phyloP scores from a whole-genome alignment of 345 rosid species.

The Hibiscus tridactylites region DNA sequence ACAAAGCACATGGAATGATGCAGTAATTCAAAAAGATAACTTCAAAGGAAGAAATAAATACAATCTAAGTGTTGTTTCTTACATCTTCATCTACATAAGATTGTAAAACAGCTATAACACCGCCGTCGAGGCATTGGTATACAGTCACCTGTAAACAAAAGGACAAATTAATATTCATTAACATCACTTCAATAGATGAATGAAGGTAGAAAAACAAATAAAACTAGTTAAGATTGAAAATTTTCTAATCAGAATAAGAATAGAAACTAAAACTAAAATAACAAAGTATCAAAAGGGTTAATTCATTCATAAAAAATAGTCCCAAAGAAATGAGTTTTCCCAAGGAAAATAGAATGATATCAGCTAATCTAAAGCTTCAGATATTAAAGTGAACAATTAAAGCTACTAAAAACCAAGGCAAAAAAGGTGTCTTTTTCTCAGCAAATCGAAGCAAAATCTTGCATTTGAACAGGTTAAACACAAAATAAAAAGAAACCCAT shows the following conservation, averaged over 20 bases:
- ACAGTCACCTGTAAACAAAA: constrained; percentile 56
- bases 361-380: not conserved
- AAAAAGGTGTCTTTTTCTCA: not conserved
- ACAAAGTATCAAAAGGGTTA: not conserved
- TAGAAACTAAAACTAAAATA: constrained; percentile 4
- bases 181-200: not conserved
- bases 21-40: not conserved
- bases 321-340: not conserved
- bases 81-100: constrained; percentile 93
- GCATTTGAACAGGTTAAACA: not conserved
- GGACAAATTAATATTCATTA: not conserved
- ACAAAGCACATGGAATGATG: constrained; percentile 36
- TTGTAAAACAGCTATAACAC: constrained; percentile 72
- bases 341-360: not conserved
- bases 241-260: not conserved
- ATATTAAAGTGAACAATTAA: not conserved
- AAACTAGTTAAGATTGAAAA: not conserved
- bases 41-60: not conserved
- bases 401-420: not conserved
- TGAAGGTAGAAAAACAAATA: not conserved
- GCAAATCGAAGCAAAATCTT: not conserved
- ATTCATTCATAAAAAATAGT: not conserved
- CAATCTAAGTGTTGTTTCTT: constrained; percentile 19
- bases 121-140: constrained; percentile 90
- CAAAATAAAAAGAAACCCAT: not conserved